Evolutionary conservation across 495 filamentous ascomycete genomes (phyloP).

Genomic region (Daldinia grandis): DNA sequence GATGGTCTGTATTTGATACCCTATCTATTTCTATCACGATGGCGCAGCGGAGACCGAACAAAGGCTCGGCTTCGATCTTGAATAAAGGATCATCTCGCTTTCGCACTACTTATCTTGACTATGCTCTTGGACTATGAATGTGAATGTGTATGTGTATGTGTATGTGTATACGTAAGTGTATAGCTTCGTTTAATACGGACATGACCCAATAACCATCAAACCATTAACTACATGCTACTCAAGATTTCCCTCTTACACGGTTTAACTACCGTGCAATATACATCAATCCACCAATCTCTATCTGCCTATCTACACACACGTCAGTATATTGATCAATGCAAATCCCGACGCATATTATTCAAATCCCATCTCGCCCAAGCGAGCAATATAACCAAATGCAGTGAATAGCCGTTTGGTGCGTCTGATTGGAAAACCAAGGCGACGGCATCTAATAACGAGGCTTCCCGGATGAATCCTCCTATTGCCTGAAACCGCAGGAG

Average conservation of each 20-base stretch:
- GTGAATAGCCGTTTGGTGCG: not conserved
- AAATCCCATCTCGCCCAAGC: not conserved
- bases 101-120: not conserved
- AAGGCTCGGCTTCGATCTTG: slow-evolving; percentile 21
- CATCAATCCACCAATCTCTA: not conserved
- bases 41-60: slow-evolving; percentile 20
- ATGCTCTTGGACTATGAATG: not conserved
- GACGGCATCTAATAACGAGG: slow-evolving; percentile 9
- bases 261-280: not conserved
- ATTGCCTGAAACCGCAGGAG: slow-evolving; percentile 37
- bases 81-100: slow-evolving; percentile 24
- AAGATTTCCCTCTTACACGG: not conserved
- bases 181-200: not conserved
- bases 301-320: not conserved
- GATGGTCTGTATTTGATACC: slow-evolving; percentile 38
- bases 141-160: not conserved
- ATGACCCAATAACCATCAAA: too few species aligned
- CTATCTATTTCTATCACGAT: slow-evolving; percentile 20
- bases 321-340: not conserved
- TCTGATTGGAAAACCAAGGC: not conserved
- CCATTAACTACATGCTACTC: too few species aligned
- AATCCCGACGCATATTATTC: slow-evolving; percentile 5
- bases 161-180: not conserved
- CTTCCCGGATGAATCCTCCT: slow-evolving; percentile 24
- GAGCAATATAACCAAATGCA: slow-evolving; percentile 17